phyloP scores from a whole-genome alignment of 805 yeast species.

The Ogataea corticis region DNA sequence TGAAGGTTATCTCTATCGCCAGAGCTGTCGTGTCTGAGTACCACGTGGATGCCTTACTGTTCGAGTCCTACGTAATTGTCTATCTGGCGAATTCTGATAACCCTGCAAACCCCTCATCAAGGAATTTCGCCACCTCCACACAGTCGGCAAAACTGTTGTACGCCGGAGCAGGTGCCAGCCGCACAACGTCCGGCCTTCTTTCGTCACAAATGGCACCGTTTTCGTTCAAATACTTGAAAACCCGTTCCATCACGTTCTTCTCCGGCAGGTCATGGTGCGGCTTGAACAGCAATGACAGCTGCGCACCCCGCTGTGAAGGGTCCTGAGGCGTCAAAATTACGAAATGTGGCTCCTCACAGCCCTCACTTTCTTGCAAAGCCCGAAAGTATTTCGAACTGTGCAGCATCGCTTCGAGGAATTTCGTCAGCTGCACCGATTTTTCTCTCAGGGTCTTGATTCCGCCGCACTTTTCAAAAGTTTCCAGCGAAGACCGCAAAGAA shows the following conservation, averaged over 20 bases:
- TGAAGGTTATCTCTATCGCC: too few species aligned
- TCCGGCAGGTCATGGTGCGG: conserved; percentile 41
- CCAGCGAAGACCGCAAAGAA: conserved; percentile 64
- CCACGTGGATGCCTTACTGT: too few species aligned
- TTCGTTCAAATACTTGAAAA: conserved; percentile 49
- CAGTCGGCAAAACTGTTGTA: conserved; percentile 78
- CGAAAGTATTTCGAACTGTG: conserved; percentile 47
- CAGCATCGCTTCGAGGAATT: conserved; percentile 52
- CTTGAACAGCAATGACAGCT: conserved; percentile 70
- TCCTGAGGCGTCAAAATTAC: conserved; percentile 73
- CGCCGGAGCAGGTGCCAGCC: conserved; percentile 84
- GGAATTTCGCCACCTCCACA: conserved; percentile 40
- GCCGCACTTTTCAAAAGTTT: conserved; percentile 57
- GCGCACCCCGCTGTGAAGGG: conserved; percentile 70
- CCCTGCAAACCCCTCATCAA: conserved; percentile 43
- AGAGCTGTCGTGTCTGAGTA: too few species aligned
- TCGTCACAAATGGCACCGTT: conserved; percentile 82
- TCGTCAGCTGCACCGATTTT: conserved; percentile 60
- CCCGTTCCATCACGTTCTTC: conserved; percentile 60
- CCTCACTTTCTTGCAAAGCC: conserved; percentile 24
- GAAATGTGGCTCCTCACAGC: conserved; percentile 42
- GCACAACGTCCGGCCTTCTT: conserved; percentile 84
- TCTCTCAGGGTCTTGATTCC: conserved; percentile 60
- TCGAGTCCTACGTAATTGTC: background rate
- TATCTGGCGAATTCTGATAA: background rate